Percentiles rank a stretch among this genome's conserved stretches.
Conservation (phyloP, 2,329 filamentous ascomycete species). For the Fusarium globosum region DNA sequence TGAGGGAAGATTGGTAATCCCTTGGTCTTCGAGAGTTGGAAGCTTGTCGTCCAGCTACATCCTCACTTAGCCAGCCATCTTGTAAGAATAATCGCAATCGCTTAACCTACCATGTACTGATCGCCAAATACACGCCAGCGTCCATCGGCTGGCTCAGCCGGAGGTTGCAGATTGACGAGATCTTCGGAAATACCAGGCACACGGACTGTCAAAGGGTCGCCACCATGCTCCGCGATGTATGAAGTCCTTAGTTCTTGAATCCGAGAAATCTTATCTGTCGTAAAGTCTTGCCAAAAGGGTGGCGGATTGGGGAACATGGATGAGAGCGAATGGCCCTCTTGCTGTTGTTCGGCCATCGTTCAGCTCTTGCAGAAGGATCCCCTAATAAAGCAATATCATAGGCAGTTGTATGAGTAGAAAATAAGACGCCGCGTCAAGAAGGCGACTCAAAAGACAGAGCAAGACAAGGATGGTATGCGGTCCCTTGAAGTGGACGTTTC, state of each 20-base stretch:
- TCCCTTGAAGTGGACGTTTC: slow-evolving; percentile 15
- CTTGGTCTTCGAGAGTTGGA: slow-evolving; percentile 74
- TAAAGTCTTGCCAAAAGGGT: slow-evolving; percentile 91
- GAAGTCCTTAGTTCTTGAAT: slow-evolving; percentile 57
- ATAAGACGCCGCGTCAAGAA: background rate
- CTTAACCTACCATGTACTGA: slow-evolving; percentile 63
- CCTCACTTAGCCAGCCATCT: background rate
- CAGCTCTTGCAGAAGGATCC: slow-evolving; percentile 23
- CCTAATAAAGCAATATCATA: slow-evolving; percentile 13
- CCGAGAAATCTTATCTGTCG: slow-evolving; percentile 74
- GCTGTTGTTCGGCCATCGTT: slow-evolving; percentile 69
- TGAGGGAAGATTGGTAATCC: slow-evolving; percentile 73
- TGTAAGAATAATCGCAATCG: background rate
- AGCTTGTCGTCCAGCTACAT: slow-evolving; percentile 69
- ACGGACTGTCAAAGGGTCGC: slow-evolving; percentile 46
- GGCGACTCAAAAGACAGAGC: background rate
- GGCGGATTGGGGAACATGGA: slow-evolving; percentile 88
- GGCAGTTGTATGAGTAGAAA: background rate
- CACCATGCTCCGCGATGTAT: slow-evolving; percentile 49
- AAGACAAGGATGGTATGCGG: slow-evolving; percentile 6
- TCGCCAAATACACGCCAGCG: slow-evolving; percentile 81
- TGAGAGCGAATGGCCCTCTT: slow-evolving; percentile 60
- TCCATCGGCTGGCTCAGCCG: slow-evolving; percentile 76
- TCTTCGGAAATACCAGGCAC: slow-evolving; percentile 71
- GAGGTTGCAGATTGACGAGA: slow-evolving; percentile 82